These are phyloP conservation scores for Alloteropsis semialata DNA, from an alignment of 176 grass and related monocot genomes.

Conservation along the genomic window DNA sequence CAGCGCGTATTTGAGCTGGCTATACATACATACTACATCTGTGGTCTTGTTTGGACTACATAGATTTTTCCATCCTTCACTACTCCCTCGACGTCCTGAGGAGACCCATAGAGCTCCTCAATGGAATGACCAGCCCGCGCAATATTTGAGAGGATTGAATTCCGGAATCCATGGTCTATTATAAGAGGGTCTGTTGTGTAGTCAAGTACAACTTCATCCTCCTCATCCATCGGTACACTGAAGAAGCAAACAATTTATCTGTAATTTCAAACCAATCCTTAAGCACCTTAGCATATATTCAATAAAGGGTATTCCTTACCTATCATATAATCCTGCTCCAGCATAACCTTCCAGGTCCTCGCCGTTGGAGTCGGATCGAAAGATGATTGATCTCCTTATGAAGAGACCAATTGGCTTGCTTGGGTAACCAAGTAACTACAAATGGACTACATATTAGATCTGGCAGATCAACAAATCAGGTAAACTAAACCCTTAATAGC, in stretches of 20 bases:
- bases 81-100: conserved; percentile 86
- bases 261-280: neutral
- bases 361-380: conserved; percentile 95
- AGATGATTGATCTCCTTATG: conserved; percentile 87
- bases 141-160: conserved; percentile 66
- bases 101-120: conserved; percentile 77
- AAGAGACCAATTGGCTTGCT: conserved; percentile 97
- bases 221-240: conserved; percentile 94
- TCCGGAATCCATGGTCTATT: conserved; percentile 48
- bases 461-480: neutral
- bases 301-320: conserved; percentile 41
- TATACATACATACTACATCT: conserved; percentile 65
- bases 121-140: conserved; percentile 61
- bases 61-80: conserved; percentile 89
- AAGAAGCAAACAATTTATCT: conserved; percentile 17
- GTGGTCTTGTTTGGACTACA: conserved; percentile 92
- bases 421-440: conserved; percentile 86
- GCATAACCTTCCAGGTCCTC: conserved; percentile 99
- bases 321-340: conserved; percentile 95
- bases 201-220: conserved; percentile 80
- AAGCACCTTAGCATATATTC: neutral
- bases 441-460: conserved; percentile 4
- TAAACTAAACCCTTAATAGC: neutral
- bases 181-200: conserved; percentile 78
- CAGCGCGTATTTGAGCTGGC: neutral